Base-by-base conservation (phyloP, 192 early-diverging fungal species). In the Coemansia sp. region DNA sequence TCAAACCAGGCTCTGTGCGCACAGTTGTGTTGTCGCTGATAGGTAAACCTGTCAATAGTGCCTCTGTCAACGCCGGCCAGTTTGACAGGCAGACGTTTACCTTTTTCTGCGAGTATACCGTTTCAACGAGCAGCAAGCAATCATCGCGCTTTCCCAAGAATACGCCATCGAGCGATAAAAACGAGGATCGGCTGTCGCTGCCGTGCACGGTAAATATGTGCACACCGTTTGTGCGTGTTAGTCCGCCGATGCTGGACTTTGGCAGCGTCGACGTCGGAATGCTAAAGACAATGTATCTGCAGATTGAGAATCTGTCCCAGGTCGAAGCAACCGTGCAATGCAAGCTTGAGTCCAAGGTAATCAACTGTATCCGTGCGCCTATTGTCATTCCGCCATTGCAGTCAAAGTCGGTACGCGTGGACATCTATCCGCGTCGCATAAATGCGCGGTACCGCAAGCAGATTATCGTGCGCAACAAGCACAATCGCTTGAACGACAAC, bases 381-480 rank as follows among this genome's bases (percentile, higher is more conserved):
- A 91, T 97, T 30, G 63, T 70, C 56, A 72, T 82, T 18, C 90
- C 91, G 29, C 90, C 97, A 51, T 86, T 87, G 57, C 86, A 89
- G 51, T 85, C 88, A 21, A 85, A 86, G 16, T 87, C 91, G 39
- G 83, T 94, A 21, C 94, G 94, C 66, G 82, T 99, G 9, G 95
- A 99, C 73, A 92, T 97, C 35, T 97, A 95, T 70, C 97, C 97
- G 3, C 90, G 97, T 15, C 96, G 96, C 72, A 90, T 96, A n/a
- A 99, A 99, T 63, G 92, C 95, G 4, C 94, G 96, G 35, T 99
- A 99, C 71, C 87, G 93, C 51, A 99, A 99, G 68, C 93, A 99
- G 79, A 87, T 99, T 2, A 95, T 94, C 0, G 86, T 99, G 20
- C 91, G 94, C 48, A 99, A 99, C 71, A 74, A 89, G 37, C 86